Evolutionary conservation across 139 green algal genomes (phyloP), one percentile per base, ranked within the genome.

Genomic region (Marvania coccoides): DNA sequence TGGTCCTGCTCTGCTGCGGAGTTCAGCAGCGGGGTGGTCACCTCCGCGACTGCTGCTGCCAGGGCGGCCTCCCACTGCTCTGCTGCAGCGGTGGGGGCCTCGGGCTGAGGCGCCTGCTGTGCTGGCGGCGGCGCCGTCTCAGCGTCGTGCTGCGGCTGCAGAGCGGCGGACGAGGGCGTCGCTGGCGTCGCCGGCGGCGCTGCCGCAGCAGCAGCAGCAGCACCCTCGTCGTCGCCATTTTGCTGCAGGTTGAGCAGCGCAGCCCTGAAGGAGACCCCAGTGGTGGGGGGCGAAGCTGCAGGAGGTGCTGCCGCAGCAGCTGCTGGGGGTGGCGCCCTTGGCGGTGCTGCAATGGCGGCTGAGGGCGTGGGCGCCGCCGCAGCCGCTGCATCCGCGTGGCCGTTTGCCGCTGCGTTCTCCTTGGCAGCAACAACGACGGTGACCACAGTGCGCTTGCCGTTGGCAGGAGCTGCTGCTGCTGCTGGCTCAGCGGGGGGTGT

Each of bases 391-490:
- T 19, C 19, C 8, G 14, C 67, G 53, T 59, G 54, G 61, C 67
- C 40, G 26, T 24, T n/a, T 14, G 62, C 9, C 7, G 35, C 34
- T 12, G 26, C 26, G 28, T 53, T 61, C 40, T 59, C 61, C 33
- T 69, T 74, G 61, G 28, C 40, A 2, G 67, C 40, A 23, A 24
- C 45, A 9, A 10, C 31, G 23, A 7, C 31, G 9, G 36, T 5
- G 48, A 28, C 39, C 47, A 30, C 42, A 30, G 38, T 23, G 54
- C 45, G 12, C 26, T 34, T 55, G 24, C 10, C 1, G 56, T 19
- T n/a, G 58, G 42, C 34, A 58, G 68, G 37, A 48, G 67, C 58
- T 67, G 57, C 57, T 68, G 31, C 57, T 63, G 55, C 55, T 63
- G 55, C 51, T 31, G 51, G 13, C 51, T 31, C 12, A 19, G 13